Conservation (phyloP, 345 rosid genomes). For the Arabidopsis thaliana region TAIR10.1 NC_003076.8:21758501-21759000, state of each 20-base stretch:
- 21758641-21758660: constrained; percentile 48
- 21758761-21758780: constrained; percentile 14
- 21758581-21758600: constrained; percentile 62
- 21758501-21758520: constrained; percentile 48
- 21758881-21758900: no score
- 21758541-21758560: constrained; percentile 60
- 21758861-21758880: no score
- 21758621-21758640: constrained; percentile 46
- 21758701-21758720: constrained; percentile 51
- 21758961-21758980: background rate
- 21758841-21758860: background rate
- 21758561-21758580: constrained; percentile 59
- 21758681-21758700: constrained; percentile 54
- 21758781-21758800: constrained; percentile 3
- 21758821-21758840: constrained; percentile 2
- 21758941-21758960: background rate
- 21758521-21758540: constrained; percentile 57
- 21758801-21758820: constrained; percentile 19
- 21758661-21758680: constrained; percentile 52
- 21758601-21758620: constrained; percentile 55
- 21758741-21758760: constrained; percentile 45
- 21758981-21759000: background rate
- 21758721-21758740: constrained; percentile 44
- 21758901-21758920: no score
- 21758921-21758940: no score